A percentile compares a stretch with the other conserved stretches of the same genome.
Conservation (phyloP, 108 stramenopile genomes). For the Cyclotella cryptica region DNA sequence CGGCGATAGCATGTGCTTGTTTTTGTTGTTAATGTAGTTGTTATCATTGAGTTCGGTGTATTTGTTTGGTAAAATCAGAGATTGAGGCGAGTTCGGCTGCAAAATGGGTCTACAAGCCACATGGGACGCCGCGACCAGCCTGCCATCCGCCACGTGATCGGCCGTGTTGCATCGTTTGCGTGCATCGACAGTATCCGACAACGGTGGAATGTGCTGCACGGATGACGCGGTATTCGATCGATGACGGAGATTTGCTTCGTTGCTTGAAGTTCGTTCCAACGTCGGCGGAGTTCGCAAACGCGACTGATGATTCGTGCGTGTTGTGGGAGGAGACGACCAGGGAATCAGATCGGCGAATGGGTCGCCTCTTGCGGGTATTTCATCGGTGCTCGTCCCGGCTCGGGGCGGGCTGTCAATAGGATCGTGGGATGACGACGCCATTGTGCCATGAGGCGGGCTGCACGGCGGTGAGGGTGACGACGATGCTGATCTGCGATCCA, state of each 20-base stretch:
- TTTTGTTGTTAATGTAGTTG: neutral
- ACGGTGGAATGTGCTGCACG: neutral
- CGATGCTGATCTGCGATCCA: too few relatives aligned
- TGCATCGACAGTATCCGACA: neutral
- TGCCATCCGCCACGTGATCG: neutral
- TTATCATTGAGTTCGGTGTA: neutral
- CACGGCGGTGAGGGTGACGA: too few relatives aligned
- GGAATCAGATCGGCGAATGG: slow-evolving; percentile 11
- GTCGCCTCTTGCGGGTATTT: neutral
- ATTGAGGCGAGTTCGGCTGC: neutral
- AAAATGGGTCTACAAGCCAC: neutral
- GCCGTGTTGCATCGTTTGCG: slow-evolving; percentile 3
- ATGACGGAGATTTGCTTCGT: neutral
- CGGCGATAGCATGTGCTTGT: neutral
- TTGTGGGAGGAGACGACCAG: neutral
- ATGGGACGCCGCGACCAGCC: neutral
- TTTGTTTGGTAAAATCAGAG: neutral
- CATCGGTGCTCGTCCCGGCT: too few relatives aligned
- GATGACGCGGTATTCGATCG: neutral
- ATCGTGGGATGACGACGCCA: too few relatives aligned
- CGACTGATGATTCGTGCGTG: too few relatives aligned
- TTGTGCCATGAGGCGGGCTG: too few relatives aligned
- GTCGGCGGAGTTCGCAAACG: neutral
- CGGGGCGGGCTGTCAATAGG: too few relatives aligned
- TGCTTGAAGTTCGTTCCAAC: neutral